Evolutionary conservation across 768 basidiomycete species (phyloP).

Genomic region (Mycena indigotica): DNA sequence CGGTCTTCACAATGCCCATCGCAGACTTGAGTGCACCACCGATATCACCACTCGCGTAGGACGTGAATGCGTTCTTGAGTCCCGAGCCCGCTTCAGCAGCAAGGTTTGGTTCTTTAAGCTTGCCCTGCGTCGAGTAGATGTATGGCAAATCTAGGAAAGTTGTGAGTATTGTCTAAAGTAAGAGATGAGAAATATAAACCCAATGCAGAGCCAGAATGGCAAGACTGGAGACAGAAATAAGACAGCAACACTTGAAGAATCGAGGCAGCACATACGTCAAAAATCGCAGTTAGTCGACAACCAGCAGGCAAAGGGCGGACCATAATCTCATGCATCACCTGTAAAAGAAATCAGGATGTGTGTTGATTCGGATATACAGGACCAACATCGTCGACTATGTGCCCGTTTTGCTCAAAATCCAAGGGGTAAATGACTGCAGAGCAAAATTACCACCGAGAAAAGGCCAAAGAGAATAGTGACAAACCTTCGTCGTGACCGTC

Average conservation of each 20-base stretch:
- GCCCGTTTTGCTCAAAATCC: conserved; percentile 58
- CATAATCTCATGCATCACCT: conserved; percentile 80
- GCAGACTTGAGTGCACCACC: conserved; percentile 76
- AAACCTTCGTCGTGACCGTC: conserved; percentile 84
- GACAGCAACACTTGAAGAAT: not conserved
- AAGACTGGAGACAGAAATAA: conserved; percentile 52
- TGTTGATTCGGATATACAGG: not conserved
- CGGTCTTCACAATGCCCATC: conserved; percentile 72
- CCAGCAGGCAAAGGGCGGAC: conserved; percentile 80
- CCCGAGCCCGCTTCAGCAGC: conserved; percentile 87
- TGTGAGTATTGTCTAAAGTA: not conserved
- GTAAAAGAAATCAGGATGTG: conserved; percentile 7
- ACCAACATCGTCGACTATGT: conserved; percentile 89
- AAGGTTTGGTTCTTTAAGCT: conserved; percentile 91
- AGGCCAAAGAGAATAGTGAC: not conserved
- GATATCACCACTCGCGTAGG: conserved; percentile 80
- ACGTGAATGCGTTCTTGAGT: conserved; percentile 72
- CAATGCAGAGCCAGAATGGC: conserved; percentile 88
- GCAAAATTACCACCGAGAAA: not conserved
- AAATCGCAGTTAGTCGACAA: conserved; percentile 85
- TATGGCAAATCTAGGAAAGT: conserved; percentile 71
- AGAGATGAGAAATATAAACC: conserved; percentile 44
- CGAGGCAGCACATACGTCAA: conserved; percentile 58
- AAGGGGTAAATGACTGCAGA: conserved; percentile 80
- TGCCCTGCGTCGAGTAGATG: conserved; percentile 93